These are phyloP conservation scores for Chamaecyparis obtusa DNA, from an alignment of 75 land plant species.

Conservation along the genomic window DNA sequence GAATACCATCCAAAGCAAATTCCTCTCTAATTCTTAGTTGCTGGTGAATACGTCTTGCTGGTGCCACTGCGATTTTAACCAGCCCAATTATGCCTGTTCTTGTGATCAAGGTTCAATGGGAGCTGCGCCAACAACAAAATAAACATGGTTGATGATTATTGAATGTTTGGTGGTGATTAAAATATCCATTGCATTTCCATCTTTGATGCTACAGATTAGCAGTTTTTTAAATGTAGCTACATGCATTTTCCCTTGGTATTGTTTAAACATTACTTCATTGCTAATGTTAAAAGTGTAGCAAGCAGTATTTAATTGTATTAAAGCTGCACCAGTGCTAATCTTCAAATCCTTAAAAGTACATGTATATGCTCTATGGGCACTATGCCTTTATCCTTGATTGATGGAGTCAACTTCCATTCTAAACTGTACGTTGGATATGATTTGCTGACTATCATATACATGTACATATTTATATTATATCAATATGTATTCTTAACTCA, in stretches of 20 bases:
- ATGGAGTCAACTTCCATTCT: too few relatives aligned
- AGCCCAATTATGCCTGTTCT: not conserved
- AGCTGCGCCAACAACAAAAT: constrained; percentile 1
- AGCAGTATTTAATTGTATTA: not conserved
- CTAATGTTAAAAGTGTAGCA: not conserved
- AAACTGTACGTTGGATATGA: too few relatives aligned
- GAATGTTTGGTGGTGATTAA: not conserved
- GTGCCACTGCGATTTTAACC: not conserved
- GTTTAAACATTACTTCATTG: not conserved
- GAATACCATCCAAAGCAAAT: not conserved
- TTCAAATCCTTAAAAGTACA: too few relatives aligned
- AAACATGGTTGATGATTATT: not conserved
- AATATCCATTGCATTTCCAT: not conserved
- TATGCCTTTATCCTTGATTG: too few relatives aligned
- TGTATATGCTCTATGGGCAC: too few relatives aligned
- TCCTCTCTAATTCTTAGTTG: not conserved
- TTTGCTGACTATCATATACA: too few relatives aligned
- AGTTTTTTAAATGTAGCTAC: not conserved
- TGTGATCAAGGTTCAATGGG: not conserved
- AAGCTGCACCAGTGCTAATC: not conserved
- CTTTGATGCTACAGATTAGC: not conserved
- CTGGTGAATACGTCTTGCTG: too few relatives aligned
- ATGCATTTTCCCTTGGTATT: not conserved
- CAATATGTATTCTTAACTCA: too few relatives aligned
- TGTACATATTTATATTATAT: too few relatives aligned